A percentile compares a stretch with the other conserved stretches of the same genome.
phyloP scores from a whole-genome alignment of 805 yeast species.

The Saturnispora dispora region DNA sequence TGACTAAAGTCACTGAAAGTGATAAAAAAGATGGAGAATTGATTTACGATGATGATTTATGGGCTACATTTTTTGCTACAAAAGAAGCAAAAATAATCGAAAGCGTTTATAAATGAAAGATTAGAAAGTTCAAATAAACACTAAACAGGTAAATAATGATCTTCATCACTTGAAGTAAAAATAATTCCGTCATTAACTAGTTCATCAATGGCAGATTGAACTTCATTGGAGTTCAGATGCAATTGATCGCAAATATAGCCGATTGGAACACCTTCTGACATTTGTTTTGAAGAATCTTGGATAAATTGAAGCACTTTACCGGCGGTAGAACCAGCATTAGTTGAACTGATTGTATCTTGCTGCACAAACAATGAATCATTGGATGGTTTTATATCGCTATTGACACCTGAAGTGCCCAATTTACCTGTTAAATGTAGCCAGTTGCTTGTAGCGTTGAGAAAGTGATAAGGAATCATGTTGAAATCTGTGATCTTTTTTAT shows the following conservation, averaged over 20 bases:
- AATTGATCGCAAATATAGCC: constrained; percentile 51
- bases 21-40: constrained; percentile 49
- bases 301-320: constrained; percentile 38
- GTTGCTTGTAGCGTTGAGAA: constrained; percentile 50
- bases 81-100: constrained; percentile 19
- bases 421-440: constrained; percentile 42
- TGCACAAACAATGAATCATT: constrained; percentile 35
- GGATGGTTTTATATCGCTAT: constrained; percentile 13
- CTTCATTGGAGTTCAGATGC: constrained; percentile 40
- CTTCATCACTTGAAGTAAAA: constrained; percentile 63
- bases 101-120: constrained; percentile 8
- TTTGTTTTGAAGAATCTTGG: constrained; percentile 41
- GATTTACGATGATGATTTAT: constrained; percentile 48
- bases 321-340: constrained; percentile 11
- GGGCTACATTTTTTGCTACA: constrained; percentile 50
- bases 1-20: constrained; percentile 42
- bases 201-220: constrained; percentile 39
- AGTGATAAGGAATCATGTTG: constrained; percentile 62
- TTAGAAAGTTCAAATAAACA: background rate
- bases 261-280: constrained; percentile 73
- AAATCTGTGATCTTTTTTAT: constrained; percentile 50
- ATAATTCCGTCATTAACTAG: constrained; percentile 61
- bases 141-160: constrained; percentile 46
- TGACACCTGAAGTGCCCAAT: constrained; percentile 18
- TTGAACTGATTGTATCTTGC: constrained; percentile 21